These are phyloP conservation scores for Lactarius evosmus DNA, from an alignment of 768 basidiomycete species.

Conservation along the genomic window DNA sequence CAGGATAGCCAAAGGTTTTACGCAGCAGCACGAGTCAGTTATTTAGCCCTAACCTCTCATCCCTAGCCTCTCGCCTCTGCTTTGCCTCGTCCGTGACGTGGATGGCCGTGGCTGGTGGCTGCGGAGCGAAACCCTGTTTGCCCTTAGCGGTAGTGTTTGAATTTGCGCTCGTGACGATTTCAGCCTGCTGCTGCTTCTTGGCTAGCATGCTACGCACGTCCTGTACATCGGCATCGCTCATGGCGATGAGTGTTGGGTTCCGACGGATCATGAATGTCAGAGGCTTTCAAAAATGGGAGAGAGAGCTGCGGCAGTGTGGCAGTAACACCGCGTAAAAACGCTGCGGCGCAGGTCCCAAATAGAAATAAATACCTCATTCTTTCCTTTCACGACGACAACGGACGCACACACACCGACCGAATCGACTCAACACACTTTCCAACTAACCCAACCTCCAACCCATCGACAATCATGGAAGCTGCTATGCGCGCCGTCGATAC, in stretches of 20 bases:
- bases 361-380: constrained; percentile 12
- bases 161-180: constrained; percentile 16
- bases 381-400: not conserved
- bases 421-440: not conserved
- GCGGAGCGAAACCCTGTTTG: constrained; percentile 11
- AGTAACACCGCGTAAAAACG: not conserved
- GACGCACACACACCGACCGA: not conserved
- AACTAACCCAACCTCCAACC: constrained; percentile 15
- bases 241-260: constrained; percentile 68
- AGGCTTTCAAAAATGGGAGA: not conserved
- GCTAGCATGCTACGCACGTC: constrained; percentile 64
- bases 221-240: constrained; percentile 77
- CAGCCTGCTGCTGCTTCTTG: constrained; percentile 30
- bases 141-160: constrained; percentile 18
- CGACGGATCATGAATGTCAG: constrained; percentile 62
- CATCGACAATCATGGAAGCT: constrained; percentile 67
- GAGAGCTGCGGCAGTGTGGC: not conserved
- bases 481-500: constrained; percentile 64
- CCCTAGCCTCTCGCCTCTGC: constrained; percentile 36
- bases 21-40: not conserved
- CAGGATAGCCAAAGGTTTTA: not conserved
- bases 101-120: constrained; percentile 8
- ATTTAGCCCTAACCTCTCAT: constrained; percentile 36
- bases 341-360: constrained; percentile 26
- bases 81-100: constrained; percentile 36